phyloP scores from a whole-genome alignment of 2,329 filamentous ascomycete genomes.

The Sarocladium brachiariae region DNA sequence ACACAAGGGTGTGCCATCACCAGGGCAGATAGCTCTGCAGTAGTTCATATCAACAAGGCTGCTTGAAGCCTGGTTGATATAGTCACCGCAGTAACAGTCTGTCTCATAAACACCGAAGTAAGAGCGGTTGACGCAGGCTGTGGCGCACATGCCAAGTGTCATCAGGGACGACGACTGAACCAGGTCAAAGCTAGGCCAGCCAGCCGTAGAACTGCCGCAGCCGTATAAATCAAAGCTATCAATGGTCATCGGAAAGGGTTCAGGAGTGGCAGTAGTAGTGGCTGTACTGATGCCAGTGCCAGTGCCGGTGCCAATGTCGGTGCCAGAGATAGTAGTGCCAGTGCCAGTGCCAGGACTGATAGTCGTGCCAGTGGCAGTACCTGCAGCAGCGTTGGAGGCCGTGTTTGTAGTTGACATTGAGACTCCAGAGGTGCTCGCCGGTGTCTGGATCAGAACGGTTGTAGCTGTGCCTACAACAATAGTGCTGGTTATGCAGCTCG shows the following conservation, averaged over 20 bases:
- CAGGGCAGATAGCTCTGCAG: slow-evolving; percentile 18
- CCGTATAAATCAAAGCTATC: background rate
- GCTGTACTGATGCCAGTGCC: no score
- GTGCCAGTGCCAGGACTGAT: no score
- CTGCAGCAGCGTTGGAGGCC: no score
- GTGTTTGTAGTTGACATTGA: no score
- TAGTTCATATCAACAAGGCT: slow-evolving; percentile 8
- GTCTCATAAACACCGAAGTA: slow-evolving; percentile 10
- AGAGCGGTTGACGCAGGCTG: background rate
- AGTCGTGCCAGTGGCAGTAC: no score
- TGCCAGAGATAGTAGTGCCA: no score
- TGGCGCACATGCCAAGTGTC: background rate
- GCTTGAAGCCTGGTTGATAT: slow-evolving; percentile 12
- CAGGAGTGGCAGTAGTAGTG: background rate
- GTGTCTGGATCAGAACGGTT: background rate
- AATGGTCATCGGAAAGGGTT: background rate
- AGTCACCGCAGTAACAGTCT: slow-evolving; percentile 18
- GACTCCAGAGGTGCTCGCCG: no score
- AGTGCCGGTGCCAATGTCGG: no score
- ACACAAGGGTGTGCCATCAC: slow-evolving; percentile 16
- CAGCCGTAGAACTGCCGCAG: background rate
- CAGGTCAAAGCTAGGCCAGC: background rate
- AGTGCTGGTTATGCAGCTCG: background rate
- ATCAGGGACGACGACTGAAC: background rate
- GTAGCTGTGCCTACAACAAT: background rate